Base-by-base conservation (phyloP, 2,329 filamentous ascomycete species). In the Truncatella angustata region DNA sequence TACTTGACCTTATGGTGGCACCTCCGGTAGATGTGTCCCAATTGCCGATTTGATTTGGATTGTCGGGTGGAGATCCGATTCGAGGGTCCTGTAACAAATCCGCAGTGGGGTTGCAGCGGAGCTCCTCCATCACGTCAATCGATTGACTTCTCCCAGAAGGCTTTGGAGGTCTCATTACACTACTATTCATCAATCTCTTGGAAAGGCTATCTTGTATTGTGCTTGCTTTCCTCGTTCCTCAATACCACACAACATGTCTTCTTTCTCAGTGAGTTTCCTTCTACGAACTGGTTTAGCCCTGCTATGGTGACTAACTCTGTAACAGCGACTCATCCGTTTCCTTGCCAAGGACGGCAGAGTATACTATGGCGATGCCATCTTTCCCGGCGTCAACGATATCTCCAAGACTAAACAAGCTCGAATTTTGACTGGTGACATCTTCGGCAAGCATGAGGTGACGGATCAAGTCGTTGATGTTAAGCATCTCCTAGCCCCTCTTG, bases 351-450 rank as follows among this genome's bases (percentile, higher is more conserved):
- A 91, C 62, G 87, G 87, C 65, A 76, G 76, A 51, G 79, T 81
- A 32, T 87, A 89, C 69, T 89, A 90, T 58, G 88, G 88, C 59
- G 86, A 91, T 70, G 87, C 88, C 54, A 82, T 91, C 51, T 78
- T 90, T 3, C 49, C 69, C 1, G 84, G 83, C 18, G 71, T 78
- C 35, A 80, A 67, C 45, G 84, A 90, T 61, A 77, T 89, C 56
- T 72, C 80, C 54, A 78, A 83, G 69, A 77, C 80, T 2, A 81
- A 73, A 46, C 76, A 80, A 60, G 87, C 87, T 20, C 79, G 72
- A 46, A 73, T 90, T 44, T 82, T 90, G 57, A 72, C 73, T 16
- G 87, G 87, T 34, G 77, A 85, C 58, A 82, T 90, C 60, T 88
- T 88, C 58, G 82, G 83, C 48, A 73, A 78, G 58, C 77, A 88